phyloP scores from a whole-genome alignment of 164 flowering plant species.

The Tetrastigma voinierianum region DNA sequence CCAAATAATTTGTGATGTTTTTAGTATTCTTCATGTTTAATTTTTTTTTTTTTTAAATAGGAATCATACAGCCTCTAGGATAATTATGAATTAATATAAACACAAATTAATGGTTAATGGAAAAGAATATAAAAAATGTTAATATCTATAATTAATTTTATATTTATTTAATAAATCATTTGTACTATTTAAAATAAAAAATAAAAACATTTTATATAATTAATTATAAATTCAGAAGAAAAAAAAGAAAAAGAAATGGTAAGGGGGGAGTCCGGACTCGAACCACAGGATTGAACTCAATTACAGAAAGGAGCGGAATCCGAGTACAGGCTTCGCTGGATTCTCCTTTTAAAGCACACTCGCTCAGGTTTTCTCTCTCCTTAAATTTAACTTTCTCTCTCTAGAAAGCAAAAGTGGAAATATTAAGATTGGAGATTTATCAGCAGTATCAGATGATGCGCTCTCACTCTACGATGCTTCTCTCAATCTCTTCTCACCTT shows the following conservation, averaged over 20 bases:
- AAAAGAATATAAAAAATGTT: too few relatives aligned
- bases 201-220: too few relatives aligned
- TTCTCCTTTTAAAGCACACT: slow-evolving; percentile 11
- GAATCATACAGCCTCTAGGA: too few relatives aligned
- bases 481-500: not conserved
- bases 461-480: not conserved
- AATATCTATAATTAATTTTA: too few relatives aligned
- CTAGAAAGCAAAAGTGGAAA: not conserved
- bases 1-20: too few relatives aligned
- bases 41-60: too few relatives aligned
- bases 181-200: too few relatives aligned
- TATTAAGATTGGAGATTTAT: not conserved
- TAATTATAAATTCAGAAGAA: not conserved
- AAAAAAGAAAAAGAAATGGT: not conserved
- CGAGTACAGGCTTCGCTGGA: slow-evolving; percentile 19
- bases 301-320: slow-evolving; percentile 13
- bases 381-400: not conserved
- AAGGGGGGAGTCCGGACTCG: slow-evolving; percentile 9
- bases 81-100: too few relatives aligned
- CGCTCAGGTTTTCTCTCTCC: not conserved
- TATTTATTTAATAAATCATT: too few relatives aligned
- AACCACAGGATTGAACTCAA: slow-evolving; percentile 11
- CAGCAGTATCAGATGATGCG: not conserved
- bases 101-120: too few relatives aligned
- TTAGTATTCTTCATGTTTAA: too few relatives aligned